phyloP scores from a whole-genome alignment of 169 alveolate species.

The Blepharisma undulans region DNA sequence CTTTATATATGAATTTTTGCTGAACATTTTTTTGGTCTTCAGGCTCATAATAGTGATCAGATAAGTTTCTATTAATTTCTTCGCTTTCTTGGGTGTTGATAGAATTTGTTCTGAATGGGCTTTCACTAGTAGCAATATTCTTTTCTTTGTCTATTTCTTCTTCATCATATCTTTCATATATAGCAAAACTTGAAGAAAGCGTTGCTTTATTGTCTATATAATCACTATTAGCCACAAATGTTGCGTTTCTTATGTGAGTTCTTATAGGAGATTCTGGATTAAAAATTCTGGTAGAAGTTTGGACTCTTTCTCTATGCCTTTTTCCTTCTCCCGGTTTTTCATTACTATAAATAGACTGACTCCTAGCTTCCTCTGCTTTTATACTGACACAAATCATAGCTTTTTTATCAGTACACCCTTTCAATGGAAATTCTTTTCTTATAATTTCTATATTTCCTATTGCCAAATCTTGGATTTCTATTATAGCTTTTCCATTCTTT shows the following conservation, averaged over 20 bases:
- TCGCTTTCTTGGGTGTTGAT: neutral
- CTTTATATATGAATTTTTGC: neutral
- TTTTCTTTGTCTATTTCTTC: neutral
- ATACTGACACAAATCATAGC: neutral
- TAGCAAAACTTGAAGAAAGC: neutral
- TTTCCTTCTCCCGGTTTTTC: neutral
- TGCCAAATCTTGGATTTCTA: neutral
- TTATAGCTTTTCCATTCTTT: slow-evolving; percentile 3
- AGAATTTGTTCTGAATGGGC: neutral
- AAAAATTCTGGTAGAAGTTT: neutral
- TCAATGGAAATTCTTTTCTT: neutral
- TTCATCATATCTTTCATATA: neutral
- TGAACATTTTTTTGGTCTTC: neutral
- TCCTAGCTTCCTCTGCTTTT: neutral
- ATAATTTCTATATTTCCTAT: neutral
- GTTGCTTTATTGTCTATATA: neutral
- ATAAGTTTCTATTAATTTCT: neutral
- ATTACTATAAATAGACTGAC: neutral
- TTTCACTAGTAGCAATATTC: neutral
- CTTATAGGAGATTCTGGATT: neutral
- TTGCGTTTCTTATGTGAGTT: neutral
- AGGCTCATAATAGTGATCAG: neutral
- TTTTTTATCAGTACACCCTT: neutral
- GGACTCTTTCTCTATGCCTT: neutral
- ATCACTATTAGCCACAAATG: neutral